Evolutionary conservation across 1,139 yeast genomes (phyloP).

Genomic region (Candida freyschussii): DNA sequence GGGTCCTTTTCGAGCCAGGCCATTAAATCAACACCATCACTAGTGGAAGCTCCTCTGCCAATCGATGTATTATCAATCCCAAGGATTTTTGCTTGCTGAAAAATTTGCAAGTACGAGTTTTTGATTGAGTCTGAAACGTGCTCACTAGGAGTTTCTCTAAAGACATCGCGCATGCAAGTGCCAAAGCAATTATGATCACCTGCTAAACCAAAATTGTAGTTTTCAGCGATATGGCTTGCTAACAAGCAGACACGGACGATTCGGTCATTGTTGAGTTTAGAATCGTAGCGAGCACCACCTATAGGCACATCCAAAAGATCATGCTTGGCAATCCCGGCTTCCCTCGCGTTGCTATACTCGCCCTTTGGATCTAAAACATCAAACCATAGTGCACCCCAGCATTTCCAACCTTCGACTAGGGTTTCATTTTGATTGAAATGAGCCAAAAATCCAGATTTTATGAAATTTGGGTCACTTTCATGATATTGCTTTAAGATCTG

Average conservation of each 20-base stretch:
- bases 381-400: slow-evolving; percentile 83
- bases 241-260: slow-evolving; percentile 47
- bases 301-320: slow-evolving; percentile 59
- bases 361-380: slow-evolving; percentile 49
- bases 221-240: slow-evolving; percentile 46
- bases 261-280: slow-evolving; percentile 40
- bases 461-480: slow-evolving; percentile 4
- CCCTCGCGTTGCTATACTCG: slow-evolving; percentile 46
- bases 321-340: slow-evolving; percentile 55
- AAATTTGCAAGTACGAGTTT: slow-evolving; percentile 10
- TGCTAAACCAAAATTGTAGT: slow-evolving; percentile 54
- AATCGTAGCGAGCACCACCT: slow-evolving; percentile 51
- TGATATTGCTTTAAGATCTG: slow-evolving; percentile 7
- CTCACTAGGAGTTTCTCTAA: too few relatives aligned
- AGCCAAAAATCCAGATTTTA: slow-evolving; percentile 20
- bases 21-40: slow-evolving; percentile 3
- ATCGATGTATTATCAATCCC: slow-evolving; percentile 12
- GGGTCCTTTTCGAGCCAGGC: slow-evolving; percentile 5
- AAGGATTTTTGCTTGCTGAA: slow-evolving; percentile 11
- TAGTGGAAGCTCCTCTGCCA: slow-evolving; percentile 6
- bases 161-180: too few relatives aligned
- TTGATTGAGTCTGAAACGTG: slow-evolving; percentile 9
- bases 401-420: slow-evolving; percentile 73
- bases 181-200: too few relatives aligned
- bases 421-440: slow-evolving; percentile 52